Percentiles rank a stretch among this genome's conserved stretches.
These are phyloP conservation scores for Adansonia madagascariensis DNA, from an alignment of 441 rosid species.

Conservation along the genomic window DNA sequence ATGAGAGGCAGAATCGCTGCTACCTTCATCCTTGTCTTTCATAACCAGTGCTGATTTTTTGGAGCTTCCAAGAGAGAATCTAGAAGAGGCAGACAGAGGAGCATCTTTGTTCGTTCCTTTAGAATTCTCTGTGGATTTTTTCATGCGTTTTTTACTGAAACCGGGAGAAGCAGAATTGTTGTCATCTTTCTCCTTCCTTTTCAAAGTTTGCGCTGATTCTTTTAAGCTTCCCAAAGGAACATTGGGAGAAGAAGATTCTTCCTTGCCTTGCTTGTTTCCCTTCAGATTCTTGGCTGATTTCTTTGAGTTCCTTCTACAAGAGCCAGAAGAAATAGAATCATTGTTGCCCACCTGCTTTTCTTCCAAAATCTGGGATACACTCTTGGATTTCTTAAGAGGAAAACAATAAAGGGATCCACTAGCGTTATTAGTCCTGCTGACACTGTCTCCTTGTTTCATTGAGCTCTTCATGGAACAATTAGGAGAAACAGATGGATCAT, in stretches of 20 bases:
- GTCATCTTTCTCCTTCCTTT: constrained; percentile 20
- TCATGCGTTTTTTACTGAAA: not conserved
- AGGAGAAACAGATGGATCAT: constrained; percentile 18
- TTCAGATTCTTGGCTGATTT: constrained; percentile 9
- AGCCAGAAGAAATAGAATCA: not conserved
- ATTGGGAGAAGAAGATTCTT: constrained; percentile 3
- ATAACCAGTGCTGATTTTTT: not conserved
- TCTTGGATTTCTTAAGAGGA: constrained; percentile 9
- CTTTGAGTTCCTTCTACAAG: not conserved
- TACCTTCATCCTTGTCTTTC: constrained; percentile 16
- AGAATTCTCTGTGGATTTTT: constrained; percentile 3
- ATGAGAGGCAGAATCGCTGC: not conserved
- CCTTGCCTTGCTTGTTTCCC: constrained; percentile 8
- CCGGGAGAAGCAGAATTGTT: constrained; percentile 9
- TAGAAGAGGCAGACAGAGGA: not conserved
- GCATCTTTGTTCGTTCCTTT: not conserved
- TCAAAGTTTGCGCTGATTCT: not conserved
- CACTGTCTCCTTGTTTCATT: constrained; percentile 13
- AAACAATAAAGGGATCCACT: not conserved
- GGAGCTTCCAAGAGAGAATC: not conserved
- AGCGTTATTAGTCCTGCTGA: constrained; percentile 1
- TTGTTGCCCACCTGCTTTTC: not conserved
- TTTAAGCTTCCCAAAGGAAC: not conserved
- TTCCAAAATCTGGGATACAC: constrained; percentile 18
- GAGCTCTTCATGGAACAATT: not conserved